These are phyloP conservation scores for Carex pumila DNA, from an alignment of 176 grass and related monocot genomes.

Conservation along the genomic window DNA sequence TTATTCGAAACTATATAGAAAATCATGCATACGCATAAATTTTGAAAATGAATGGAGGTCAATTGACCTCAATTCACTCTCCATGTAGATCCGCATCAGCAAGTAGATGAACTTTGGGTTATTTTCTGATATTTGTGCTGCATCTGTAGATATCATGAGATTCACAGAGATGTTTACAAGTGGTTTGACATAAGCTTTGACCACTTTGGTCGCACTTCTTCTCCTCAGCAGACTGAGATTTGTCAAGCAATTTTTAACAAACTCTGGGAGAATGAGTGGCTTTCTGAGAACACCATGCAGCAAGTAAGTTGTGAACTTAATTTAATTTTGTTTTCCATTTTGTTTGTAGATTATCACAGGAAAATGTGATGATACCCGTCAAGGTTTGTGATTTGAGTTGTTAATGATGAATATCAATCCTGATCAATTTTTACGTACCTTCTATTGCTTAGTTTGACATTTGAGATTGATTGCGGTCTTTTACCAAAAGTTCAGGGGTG, in stretches of 20 bases:
- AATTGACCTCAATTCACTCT: too few relatives aligned
- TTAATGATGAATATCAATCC: not conserved
- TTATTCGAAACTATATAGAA: too few relatives aligned
- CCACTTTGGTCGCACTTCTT: constrained; percentile 84
- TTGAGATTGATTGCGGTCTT: not conserved
- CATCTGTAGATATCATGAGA: constrained; percentile 61
- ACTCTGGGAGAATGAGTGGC: constrained; percentile 85
- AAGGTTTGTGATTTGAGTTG: not conserved
- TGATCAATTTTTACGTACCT: not conserved
- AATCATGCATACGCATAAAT: too few relatives aligned
- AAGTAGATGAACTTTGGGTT: not conserved
- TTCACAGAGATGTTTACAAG: constrained; percentile 76
- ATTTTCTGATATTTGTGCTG: not conserved
- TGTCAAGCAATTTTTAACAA: constrained; percentile 92
- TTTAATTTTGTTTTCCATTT: not conserved
- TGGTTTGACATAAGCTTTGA: constrained; percentile 99
- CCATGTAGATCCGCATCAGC: too few relatives aligned
- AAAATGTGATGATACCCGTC: not conserved
- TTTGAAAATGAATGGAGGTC: too few relatives aligned
- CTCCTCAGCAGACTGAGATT: constrained; percentile 69
- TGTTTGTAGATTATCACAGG: not conserved
- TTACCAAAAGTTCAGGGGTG: not conserved
- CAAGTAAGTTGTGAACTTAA: constrained; percentile 35
- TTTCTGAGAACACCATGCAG: constrained; percentile 93
- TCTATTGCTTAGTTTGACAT: not conserved